These are phyloP conservation scores for Trypanosoma congolense DNA, from an alignment of 208 protist genomes.

Conservation along the genomic window DNA sequence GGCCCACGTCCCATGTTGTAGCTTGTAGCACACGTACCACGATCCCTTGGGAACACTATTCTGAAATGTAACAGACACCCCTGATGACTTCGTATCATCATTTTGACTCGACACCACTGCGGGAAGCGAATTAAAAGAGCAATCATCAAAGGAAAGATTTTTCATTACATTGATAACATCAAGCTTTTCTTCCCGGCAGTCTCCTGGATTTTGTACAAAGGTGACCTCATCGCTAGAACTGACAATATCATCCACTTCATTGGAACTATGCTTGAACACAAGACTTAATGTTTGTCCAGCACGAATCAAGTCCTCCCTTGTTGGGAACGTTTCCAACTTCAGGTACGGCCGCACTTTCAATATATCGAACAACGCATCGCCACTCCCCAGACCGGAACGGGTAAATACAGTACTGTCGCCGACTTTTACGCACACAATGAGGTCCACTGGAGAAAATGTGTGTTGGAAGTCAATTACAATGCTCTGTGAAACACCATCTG, in stretches of 20 bases:
- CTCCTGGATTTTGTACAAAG: constrained; percentile 45
- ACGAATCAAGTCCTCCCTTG: constrained; percentile 29
- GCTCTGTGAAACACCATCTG: constrained; percentile 18
- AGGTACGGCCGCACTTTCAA: too few relatives aligned
- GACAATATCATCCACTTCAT: constrained; percentile 53
- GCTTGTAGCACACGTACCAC: constrained; percentile 73
- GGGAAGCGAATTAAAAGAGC: constrained; percentile 58
- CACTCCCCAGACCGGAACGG: too few relatives aligned
- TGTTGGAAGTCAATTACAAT: too few relatives aligned
- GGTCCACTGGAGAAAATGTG: constrained; percentile 52
- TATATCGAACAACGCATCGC: too few relatives aligned
- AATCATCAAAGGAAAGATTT: constrained; percentile 55
- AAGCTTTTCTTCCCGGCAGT: constrained; percentile 74
- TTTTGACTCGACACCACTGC: constrained; percentile 37
- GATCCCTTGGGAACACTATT: constrained; percentile 24
- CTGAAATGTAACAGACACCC: constrained; percentile 51
- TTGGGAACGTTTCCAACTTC: too few relatives aligned
- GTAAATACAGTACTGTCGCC: too few relatives aligned
- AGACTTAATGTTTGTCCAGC: constrained; percentile 64
- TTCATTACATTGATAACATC: constrained; percentile 35
- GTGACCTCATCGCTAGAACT: constrained; percentile 46
- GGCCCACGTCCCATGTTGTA: constrained; percentile 72
- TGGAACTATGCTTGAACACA: constrained; percentile 57
- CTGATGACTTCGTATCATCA: constrained; percentile 23
- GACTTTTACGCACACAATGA: constrained; percentile 39